A percentile compares a stretch with the other conserved stretches of the same genome.
Conservation (phyloP, 2,329 filamentous ascomycete genomes). For the Rutstroemia sp. region DNA sequence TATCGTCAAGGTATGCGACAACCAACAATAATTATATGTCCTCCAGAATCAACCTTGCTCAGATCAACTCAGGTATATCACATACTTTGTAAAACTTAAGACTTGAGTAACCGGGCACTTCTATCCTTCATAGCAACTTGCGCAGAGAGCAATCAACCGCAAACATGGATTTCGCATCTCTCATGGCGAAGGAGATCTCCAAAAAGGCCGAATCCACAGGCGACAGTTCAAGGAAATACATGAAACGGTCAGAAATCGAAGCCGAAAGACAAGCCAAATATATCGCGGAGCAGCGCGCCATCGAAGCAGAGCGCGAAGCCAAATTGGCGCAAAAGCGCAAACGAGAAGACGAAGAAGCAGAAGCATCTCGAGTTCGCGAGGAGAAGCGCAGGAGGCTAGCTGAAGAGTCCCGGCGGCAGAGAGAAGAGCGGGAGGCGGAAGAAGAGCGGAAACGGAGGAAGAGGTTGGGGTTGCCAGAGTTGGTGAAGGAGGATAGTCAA, state of each 20-base stretch:
- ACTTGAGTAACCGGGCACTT: not conserved
- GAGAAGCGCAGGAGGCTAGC: conserved; percentile 77
- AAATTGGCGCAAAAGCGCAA: conserved; percentile 75
- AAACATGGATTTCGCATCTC: conserved; percentile 86
- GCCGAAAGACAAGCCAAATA: conserved; percentile 75
- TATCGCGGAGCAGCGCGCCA: conserved; percentile 67
- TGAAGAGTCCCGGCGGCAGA: conserved; percentile 64
- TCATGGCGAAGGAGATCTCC: conserved; percentile 90
- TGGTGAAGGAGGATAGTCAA: conserved; percentile 45
- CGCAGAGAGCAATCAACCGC: conserved; percentile 2
- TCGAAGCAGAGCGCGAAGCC: conserved; percentile 64
- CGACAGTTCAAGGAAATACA: conserved; percentile 59
- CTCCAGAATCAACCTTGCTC: no score
- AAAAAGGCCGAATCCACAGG: conserved; percentile 55
- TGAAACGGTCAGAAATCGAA: conserved; percentile 81
- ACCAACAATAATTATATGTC: no score
- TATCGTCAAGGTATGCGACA: no score
- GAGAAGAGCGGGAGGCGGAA: conserved; percentile 66
- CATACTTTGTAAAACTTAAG: not conserved
- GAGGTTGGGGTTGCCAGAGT: conserved; percentile 71
- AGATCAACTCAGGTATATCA: no score
- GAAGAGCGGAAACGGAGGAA: conserved; percentile 68
- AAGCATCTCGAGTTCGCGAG: conserved; percentile 61
- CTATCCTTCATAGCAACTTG: not conserved
- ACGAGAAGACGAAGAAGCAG: conserved; percentile 75